Conservation (phyloP, 1,139 yeast species). For the Hyphopichia pseudoburtonii region DNA sequence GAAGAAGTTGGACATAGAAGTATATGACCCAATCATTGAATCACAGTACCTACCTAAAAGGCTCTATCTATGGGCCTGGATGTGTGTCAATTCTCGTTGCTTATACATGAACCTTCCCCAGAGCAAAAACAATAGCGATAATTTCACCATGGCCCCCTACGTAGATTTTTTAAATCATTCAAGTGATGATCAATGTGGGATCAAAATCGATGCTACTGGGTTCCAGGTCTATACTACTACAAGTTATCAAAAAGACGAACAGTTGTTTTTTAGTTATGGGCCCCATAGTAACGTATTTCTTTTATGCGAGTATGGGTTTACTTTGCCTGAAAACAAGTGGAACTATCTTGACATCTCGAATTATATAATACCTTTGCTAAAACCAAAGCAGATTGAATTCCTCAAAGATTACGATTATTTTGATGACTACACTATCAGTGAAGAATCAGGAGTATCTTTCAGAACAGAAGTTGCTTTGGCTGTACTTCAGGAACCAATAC, state of each 20-base stretch:
- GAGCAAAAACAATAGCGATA: conserved; percentile 50
- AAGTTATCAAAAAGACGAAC: conserved; percentile 46
- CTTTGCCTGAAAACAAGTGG: conserved; percentile 57
- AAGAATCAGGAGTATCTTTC: conserved; percentile 57
- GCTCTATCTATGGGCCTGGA: conserved; percentile 69
- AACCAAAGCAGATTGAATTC: conserved; percentile 40
- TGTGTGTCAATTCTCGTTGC: conserved; percentile 89
- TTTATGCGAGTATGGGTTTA: conserved; percentile 84
- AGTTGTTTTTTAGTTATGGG: conserved; percentile 77
- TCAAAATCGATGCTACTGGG: conserved; percentile 49
- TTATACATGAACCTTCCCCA: conserved; percentile 71
- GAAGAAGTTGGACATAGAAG: conserved; percentile 9
- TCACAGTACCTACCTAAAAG: conserved; percentile 12
- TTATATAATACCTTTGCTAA: conserved; percentile 36
- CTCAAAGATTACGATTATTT: conserved; percentile 55
- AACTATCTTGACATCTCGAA: conserved; percentile 65
- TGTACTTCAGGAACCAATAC: conserved; percentile 47
- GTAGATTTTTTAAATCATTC: conserved; percentile 88
- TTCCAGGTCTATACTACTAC: conserved; percentile 49
- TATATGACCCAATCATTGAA: conserved; percentile 5
- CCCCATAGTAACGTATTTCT: conserved; percentile 83
- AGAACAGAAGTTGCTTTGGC: conserved; percentile 78
- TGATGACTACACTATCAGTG: conserved; percentile 70
- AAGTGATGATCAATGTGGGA: conserved; percentile 50
- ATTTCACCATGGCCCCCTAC: conserved; percentile 87